phyloP scores from a whole-genome alignment of 192 early-diverging fungal species.

The Spinellus fusiger region DNA sequence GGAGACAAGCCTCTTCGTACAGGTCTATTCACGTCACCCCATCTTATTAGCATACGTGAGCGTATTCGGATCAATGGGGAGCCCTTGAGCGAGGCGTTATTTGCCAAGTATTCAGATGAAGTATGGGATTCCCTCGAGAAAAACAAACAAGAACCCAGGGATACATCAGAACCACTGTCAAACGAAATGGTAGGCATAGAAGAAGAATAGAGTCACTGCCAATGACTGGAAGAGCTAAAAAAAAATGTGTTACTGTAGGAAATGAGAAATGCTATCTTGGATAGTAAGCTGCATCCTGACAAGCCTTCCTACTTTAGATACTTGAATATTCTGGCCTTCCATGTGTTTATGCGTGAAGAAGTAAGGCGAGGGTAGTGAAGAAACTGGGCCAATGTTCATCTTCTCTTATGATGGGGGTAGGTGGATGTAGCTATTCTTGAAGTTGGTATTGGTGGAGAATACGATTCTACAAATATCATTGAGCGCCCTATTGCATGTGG shows the following conservation, averaged over 20 bases:
- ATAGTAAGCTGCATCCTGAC: conserved; percentile 27
- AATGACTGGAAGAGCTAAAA: background rate
- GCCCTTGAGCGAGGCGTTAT: conserved; percentile 66
- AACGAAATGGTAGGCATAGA: conserved; percentile 1
- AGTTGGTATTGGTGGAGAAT: conserved; percentile 81
- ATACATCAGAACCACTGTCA: conserved; percentile 26
- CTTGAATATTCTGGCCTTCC: conserved; percentile 86
- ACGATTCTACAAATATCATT: conserved; percentile 79
- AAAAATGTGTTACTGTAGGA: no score
- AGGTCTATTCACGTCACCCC: conserved; percentile 92
- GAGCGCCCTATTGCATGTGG: conserved; percentile 70
- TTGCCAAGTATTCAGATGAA: conserved; percentile 85
- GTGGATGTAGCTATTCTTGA: conserved; percentile 80
- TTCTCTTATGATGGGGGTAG: no score
- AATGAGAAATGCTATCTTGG: conserved; percentile 4
- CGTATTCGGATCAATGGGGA: conserved; percentile 88
- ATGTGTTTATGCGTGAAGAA: conserved; percentile 76
- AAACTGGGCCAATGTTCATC: no score
- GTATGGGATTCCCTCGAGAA: conserved; percentile 70
- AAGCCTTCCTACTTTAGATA: conserved; percentile 86
- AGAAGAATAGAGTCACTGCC: background rate
- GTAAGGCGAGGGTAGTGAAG: conserved; percentile 14
- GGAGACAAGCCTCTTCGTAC: conserved; percentile 32
- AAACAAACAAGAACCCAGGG: conserved; percentile 42
- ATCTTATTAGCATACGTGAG: conserved; percentile 87